Conservation (phyloP, 1,284 basidiomycete genomes). For the Trichosporon ovoides region DNA sequence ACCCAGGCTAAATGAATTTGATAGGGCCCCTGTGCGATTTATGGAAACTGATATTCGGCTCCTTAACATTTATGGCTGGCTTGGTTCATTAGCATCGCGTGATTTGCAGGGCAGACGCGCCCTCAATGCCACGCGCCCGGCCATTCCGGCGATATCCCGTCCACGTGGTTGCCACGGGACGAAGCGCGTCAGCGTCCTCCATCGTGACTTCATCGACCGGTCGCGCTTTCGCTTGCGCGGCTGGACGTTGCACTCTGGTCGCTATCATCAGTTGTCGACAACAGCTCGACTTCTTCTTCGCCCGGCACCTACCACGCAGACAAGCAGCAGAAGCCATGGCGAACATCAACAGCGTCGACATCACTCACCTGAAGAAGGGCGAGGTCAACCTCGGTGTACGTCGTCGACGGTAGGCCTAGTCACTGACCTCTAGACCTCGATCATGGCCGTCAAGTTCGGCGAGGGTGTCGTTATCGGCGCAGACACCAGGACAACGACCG, state of each 20-base stretch:
- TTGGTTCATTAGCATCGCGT: too few relatives aligned
- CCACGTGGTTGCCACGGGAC: neutral
- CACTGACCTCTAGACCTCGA: constrained; percentile 70
- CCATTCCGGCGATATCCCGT: neutral
- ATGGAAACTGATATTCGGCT: too few relatives aligned
- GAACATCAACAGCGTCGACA: constrained; percentile 44
- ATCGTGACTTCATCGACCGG: constrained; percentile 1
- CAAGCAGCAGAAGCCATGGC: constrained; percentile 34
- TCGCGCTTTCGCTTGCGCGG: constrained; percentile 1
- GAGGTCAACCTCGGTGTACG: constrained; percentile 92
- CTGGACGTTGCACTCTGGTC: neutral
- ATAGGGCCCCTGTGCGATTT: too few relatives aligned
- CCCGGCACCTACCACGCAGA: neutral
- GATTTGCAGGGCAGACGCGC: too few relatives aligned
- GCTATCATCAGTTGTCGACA: neutral
- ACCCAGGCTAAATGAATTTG: too few relatives aligned
- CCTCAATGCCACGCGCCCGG: neutral
- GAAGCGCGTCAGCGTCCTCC: neutral
- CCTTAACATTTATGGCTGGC: too few relatives aligned
- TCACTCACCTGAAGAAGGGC: constrained; percentile 67
- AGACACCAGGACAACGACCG: constrained; percentile 94
- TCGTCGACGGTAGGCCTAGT: constrained; percentile 16
- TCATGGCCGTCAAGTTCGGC: constrained; percentile 98
- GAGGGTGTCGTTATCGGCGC: constrained; percentile 94
- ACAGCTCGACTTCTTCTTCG: neutral